phyloP scores from a whole-genome alignment of 129 eudicot species.

The Glebionis coronaria region DNA sequence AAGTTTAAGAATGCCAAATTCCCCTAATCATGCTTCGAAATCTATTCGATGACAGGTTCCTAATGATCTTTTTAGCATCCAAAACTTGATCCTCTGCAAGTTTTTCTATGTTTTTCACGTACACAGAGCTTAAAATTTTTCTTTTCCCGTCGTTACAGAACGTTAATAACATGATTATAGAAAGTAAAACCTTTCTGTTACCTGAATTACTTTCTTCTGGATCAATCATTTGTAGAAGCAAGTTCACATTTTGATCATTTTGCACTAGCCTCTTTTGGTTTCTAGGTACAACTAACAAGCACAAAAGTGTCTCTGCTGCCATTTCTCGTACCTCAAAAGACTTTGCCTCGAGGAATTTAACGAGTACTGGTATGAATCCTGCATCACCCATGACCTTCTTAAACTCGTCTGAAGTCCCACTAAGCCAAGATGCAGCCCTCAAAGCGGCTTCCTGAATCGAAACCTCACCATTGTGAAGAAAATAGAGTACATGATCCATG shows the following conservation, averaged over 20 bases:
- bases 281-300: conserved; percentile 58
- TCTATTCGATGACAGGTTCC: conserved; percentile 48
- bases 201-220: conserved; percentile 49
- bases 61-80: conserved; percentile 69
- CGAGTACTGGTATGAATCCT: conserved; percentile 73
- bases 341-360: conserved; percentile 67
- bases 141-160: conserved; percentile 62
- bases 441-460: conserved; percentile 67
- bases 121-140: conserved; percentile 58
- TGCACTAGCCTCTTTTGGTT: conserved; percentile 74
- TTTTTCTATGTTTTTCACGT: conserved; percentile 59
- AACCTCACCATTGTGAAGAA: conserved; percentile 58
- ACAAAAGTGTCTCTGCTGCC: conserved; percentile 68
- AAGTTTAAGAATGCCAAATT: conserved; percentile 62
- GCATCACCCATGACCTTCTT: conserved; percentile 85
- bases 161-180: conserved; percentile 57
- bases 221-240: conserved; percentile 64
- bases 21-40: conserved; percentile 56
- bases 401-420: conserved; percentile 64
- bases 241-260: conserved; percentile 55
- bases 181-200: conserved; percentile 60
- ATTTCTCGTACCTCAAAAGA: conserved; percentile 74
- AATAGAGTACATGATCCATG: conserved; percentile 60
- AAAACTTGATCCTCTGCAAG: conserved; percentile 61
- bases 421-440: conserved; percentile 78